These are phyloP conservation scores for Flaveria bidentis DNA, from an alignment of 129 eudicot genomes.

Conservation along the genomic window DNA sequence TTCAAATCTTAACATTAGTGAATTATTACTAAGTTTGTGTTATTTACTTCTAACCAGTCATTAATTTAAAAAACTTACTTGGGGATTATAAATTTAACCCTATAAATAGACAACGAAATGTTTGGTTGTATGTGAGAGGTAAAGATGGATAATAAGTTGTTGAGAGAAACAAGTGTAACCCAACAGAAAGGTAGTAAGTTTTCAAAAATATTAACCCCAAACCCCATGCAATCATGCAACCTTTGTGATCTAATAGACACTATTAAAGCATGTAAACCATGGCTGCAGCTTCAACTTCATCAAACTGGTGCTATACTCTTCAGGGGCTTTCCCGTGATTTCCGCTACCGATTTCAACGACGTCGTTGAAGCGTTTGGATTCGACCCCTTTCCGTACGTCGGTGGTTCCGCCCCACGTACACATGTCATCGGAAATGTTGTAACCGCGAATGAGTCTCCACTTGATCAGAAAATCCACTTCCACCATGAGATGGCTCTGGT, in stretches of 20 bases:
- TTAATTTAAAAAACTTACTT: too few relatives aligned
- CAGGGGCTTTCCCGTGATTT: slow-evolving; percentile 23
- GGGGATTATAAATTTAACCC: neutral
- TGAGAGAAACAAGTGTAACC: neutral
- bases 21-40: too few relatives aligned
- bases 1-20: too few relatives aligned
- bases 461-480: slow-evolving; percentile 23
- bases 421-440: slow-evolving; percentile 30
- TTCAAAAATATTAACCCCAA: neutral
- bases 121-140: neutral
- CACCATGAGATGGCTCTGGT: slow-evolving; percentile 2
- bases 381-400: slow-evolving; percentile 6
- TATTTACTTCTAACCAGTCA: too few relatives aligned
- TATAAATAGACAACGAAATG: neutral
- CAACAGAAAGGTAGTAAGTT: neutral
- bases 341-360: slow-evolving; percentile 62
- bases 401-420: slow-evolving; percentile 49
- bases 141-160: neutral
- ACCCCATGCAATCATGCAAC: neutral
- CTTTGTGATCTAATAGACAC: slow-evolving; percentile 26
- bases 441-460: slow-evolving; percentile 21
- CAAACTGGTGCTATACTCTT: slow-evolving; percentile 23
- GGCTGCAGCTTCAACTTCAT: slow-evolving; percentile 29
- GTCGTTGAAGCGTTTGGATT: slow-evolving; percentile 26
- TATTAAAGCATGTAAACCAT: slow-evolving; percentile 38